A percentile compares a stretch with the other conserved stretches of the same genome.
phyloP scores from a whole-genome alignment of 1,284 basidiomycete genomes.

The Trametes versicolor region DNA sequence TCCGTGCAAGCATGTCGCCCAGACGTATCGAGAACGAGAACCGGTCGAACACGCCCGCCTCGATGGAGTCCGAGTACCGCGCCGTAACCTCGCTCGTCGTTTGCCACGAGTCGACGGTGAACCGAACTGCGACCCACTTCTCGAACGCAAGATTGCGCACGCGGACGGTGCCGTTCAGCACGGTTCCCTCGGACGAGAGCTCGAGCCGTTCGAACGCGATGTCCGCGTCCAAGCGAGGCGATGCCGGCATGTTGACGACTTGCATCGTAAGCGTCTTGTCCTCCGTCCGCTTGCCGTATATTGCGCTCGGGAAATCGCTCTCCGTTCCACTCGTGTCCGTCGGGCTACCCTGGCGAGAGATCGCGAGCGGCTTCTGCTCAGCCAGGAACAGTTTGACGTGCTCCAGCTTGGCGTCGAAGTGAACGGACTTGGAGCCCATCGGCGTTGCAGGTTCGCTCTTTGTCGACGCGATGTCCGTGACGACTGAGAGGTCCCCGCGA shows the following conservation, averaged over 20 bases:
- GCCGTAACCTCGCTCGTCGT: constrained; percentile 94
- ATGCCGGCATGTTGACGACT: constrained; percentile 59
- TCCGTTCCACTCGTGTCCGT: constrained; percentile 83
- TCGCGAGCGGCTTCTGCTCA: constrained; percentile 93
- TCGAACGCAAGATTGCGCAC: constrained; percentile 90
- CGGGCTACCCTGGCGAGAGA: constrained; percentile 91
- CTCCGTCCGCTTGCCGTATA: constrained; percentile 55
- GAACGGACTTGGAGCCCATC: constrained; percentile 81
- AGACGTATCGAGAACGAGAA: constrained; percentile 75
- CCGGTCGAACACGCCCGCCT: constrained; percentile 68
- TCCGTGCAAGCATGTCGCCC: constrained; percentile 70
- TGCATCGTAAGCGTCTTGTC: constrained; percentile 60
- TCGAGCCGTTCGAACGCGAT: constrained; percentile 63
- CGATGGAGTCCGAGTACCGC: constrained; percentile 74
- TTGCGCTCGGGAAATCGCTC: constrained; percentile 71
- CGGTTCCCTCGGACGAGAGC: constrained; percentile 69
- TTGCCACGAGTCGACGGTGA: constrained; percentile 95
- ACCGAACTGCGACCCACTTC: constrained; percentile 90
- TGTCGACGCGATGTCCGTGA: constrained; percentile 54
- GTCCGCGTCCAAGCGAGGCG: constrained; percentile 48
- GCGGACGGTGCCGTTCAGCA: constrained; percentile 75
- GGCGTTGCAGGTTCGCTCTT: constrained; percentile 72
- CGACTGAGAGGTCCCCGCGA: constrained; percentile 58
- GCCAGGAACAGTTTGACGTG: constrained; percentile 94
- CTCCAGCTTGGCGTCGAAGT: constrained; percentile 93